Evolutionary conservation across 2,329 filamentous ascomycete genomes (phyloP).

Genomic region (Sclerotinia glacialis): DNA sequence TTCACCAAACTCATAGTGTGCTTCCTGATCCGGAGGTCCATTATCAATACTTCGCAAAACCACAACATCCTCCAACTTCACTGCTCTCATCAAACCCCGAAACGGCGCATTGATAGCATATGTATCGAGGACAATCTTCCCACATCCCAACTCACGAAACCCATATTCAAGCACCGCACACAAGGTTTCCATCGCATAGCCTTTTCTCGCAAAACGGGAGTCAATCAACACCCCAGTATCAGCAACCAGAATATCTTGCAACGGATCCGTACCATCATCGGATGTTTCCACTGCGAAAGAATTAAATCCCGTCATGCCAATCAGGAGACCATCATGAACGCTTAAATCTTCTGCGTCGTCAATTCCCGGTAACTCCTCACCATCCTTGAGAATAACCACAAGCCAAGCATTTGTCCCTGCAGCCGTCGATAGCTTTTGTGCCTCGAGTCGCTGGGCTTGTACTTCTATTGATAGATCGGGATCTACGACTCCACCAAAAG

Average conservation of each 20-base stretch:
- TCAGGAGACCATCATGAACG: conserved; percentile 20
- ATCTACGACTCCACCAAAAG: conserved; percentile 22
- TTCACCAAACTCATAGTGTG: conserved; percentile 18
- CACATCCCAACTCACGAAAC: conserved; percentile 27
- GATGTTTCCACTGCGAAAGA: background rate
- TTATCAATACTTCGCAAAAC: background rate
- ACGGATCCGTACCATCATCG: too few relatives aligned
- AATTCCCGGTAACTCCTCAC: background rate
- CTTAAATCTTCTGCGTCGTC: background rate
- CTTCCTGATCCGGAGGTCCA: conserved; percentile 1
- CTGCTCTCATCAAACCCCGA: conserved; percentile 20
- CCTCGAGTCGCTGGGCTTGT: background rate
- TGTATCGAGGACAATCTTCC: conserved; percentile 31
- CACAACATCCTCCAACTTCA: conserved; percentile 16
- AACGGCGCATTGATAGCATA: conserved; percentile 19
- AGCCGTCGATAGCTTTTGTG: background rate
- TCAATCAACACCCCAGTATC: conserved; percentile 33
- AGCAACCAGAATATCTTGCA: conserved; percentile 1
- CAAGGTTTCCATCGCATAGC: conserved; percentile 32
- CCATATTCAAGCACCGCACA: conserved; percentile 31
- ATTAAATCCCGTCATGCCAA: conserved; percentile 24
- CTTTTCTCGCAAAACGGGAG: conserved; percentile 28
- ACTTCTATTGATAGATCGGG: background rate
- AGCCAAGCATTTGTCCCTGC: conserved; percentile 22
- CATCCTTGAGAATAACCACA: conserved; percentile 10